These are phyloP conservation scores for Sporodiniella umbellata DNA, from an alignment of 371 early-diverging fungal genomes.

Conservation along the genomic window DNA sequence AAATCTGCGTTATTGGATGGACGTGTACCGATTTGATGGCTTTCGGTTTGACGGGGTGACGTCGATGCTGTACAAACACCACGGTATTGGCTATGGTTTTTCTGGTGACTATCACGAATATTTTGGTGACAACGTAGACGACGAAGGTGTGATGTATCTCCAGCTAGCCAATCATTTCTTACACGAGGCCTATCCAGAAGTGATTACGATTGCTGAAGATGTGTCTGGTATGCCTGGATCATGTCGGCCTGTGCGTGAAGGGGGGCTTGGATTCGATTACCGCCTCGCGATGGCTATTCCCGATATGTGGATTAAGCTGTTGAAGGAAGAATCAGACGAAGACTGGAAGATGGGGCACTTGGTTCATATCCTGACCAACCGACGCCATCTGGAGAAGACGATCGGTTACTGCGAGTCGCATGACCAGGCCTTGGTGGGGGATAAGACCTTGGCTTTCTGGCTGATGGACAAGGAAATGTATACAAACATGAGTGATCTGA, in stretches of 20 bases:
- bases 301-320: conserved; percentile 97
- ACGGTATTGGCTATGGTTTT: conserved; percentile 91
- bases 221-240: conserved; percentile 97
- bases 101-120: conserved; percentile 91
- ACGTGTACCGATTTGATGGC: conserved; percentile 87
- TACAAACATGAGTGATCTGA: conserved; percentile 82
- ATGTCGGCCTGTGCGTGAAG: conserved; percentile 83
- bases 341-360: conserved; percentile 90
- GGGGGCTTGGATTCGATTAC: conserved; percentile 95
- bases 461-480: conserved; percentile 99
- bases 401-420: conserved; percentile 93
- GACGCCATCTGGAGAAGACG: conserved; percentile 78
- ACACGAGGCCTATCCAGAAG: conserved; percentile 73
- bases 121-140: conserved; percentile 79
- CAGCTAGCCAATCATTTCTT: conserved; percentile 87
- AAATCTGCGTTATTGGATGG: conserved; percentile 88
- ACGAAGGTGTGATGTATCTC: conserved; percentile 82
- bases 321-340: conserved; percentile 87
- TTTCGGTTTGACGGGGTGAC: conserved; percentile 98
- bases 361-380: conserved; percentile 81
- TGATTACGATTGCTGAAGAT: conserved; percentile 92
- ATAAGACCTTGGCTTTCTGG: conserved; percentile 97
- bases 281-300: conserved; percentile 93
- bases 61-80: conserved; percentile 91
- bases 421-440: conserved; percentile 96